Conservation (phyloP, 768 basidiomycete genomes). For the Xerocomellus chrysenteron region DNA sequence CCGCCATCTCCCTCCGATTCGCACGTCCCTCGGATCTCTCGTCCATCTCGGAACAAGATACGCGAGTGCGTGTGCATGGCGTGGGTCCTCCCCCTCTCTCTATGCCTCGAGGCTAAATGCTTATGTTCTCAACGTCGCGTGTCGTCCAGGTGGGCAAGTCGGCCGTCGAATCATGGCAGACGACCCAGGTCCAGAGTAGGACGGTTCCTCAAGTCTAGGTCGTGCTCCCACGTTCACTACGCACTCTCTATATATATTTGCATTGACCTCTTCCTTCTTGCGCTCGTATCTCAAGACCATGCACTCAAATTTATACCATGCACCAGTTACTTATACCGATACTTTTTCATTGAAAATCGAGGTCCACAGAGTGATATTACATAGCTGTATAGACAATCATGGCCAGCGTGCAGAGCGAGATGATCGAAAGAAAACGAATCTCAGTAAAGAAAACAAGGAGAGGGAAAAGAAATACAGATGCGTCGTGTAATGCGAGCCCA, state of each 20-base stretch:
- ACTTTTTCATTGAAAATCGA: constrained; percentile 2
- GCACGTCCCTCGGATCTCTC: constrained; percentile 18
- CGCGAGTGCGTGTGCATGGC: neutral
- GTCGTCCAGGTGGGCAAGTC: constrained; percentile 6
- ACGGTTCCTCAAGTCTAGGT: neutral
- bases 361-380: constrained; percentile 24
- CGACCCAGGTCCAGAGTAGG: constrained; percentile 1
- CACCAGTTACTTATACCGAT: neutral
- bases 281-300: neutral
- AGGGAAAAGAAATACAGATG: neutral
- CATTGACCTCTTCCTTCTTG: neutral
- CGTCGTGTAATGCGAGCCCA: neutral
- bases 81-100: neutral
- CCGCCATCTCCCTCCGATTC: constrained; percentile 24
- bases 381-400: constrained; percentile 20
- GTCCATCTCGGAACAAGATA: neutral
- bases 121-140: too few relatives aligned
- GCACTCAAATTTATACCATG: neutral
- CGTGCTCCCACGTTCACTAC: neutral
- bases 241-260: neutral
- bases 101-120: neutral
- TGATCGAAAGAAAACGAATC: neutral
- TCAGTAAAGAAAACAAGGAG: neutral
- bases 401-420: constrained; percentile 9
- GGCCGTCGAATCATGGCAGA: constrained; percentile 16